A percentile compares a stretch with the other conserved stretches of the same genome.
Conservation (phyloP, 78 protist genomes). For the Diacronema lutheri region DNA sequence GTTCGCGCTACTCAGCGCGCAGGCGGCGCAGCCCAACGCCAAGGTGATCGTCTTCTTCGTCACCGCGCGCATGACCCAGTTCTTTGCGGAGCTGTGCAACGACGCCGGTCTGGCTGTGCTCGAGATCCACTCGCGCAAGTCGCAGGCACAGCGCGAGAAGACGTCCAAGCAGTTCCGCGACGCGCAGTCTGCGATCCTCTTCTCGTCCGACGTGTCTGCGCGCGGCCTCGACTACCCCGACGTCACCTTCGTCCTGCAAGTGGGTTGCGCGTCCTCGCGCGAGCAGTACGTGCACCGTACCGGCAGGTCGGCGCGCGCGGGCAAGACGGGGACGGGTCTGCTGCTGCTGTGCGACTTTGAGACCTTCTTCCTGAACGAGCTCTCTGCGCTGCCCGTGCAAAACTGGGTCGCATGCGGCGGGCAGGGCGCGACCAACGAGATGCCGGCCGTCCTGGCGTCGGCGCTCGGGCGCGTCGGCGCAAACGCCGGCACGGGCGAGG, state of each 20-base stretch:
- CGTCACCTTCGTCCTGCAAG: slow-evolving; percentile 56
- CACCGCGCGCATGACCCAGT: slow-evolving; percentile 53
- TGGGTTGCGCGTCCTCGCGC: background rate
- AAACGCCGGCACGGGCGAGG: background rate
- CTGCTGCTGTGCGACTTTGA: slow-evolving; percentile 12
- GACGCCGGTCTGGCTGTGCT: background rate
- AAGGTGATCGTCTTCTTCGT: slow-evolving; percentile 57
- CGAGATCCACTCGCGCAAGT: slow-evolving; percentile 50
- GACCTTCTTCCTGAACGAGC: background rate
- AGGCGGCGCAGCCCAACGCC: background rate
- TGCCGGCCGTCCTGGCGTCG: too few relatives aligned
- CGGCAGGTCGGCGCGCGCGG: slow-evolving; percentile 70
- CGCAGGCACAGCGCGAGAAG: slow-evolving; percentile 10
- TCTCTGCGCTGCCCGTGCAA: slow-evolving; percentile 7
- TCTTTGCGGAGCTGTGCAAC: slow-evolving; percentile 19
- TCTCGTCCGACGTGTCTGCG: slow-evolving; percentile 62
- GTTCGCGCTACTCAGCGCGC: background rate
- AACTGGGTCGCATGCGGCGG: too few relatives aligned
- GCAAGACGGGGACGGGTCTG: slow-evolving; percentile 49
- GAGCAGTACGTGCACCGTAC: slow-evolving; percentile 69
- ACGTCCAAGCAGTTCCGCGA: slow-evolving; percentile 17
- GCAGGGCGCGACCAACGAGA: too few relatives aligned
- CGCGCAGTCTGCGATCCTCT: background rate
- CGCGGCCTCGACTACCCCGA: slow-evolving; percentile 67
- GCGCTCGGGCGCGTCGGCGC: too few relatives aligned